These are phyloP conservation scores for Fusarium sp. DNA, from an alignment of 2,329 filamentous ascomycete genomes.

Conservation along the genomic window DNA sequence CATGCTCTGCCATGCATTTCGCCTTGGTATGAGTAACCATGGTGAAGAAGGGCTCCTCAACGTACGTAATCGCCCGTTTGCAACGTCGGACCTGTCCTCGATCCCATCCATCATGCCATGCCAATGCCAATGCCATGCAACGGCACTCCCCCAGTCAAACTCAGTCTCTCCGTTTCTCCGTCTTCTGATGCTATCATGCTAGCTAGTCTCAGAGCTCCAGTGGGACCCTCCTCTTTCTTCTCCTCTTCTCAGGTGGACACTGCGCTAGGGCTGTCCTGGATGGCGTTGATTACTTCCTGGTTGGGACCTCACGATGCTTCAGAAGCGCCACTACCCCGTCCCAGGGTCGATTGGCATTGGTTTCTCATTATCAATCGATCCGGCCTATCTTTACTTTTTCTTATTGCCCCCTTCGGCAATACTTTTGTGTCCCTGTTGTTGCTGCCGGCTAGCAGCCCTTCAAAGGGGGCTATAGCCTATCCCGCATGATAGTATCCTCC, in stretches of 20 bases:
- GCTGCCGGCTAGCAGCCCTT: constrained; percentile 10
- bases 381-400: constrained; percentile 29
- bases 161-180: constrained; percentile 35
- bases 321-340: constrained; percentile 25
- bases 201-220: constrained; percentile 30
- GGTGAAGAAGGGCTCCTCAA: constrained; percentile 21
- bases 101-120: constrained; percentile 38
- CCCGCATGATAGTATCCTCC: constrained; percentile 12
- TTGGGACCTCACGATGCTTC: constrained; percentile 43
- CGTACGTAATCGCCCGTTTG: constrained; percentile 42
- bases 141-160: constrained; percentile 25
- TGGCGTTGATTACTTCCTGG: constrained; percentile 29
- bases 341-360: constrained; percentile 14
- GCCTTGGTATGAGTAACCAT: constrained; percentile 28
- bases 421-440: constrained; percentile 10
- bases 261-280: constrained; percentile 18
- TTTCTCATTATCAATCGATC: constrained; percentile 24
- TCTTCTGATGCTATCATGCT: constrained; percentile 35
- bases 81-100: constrained; percentile 27
- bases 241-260: constrained; percentile 7
- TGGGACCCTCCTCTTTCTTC: constrained; percentile 23
- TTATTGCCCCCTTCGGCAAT: constrained; percentile 18
- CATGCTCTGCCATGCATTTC: constrained; percentile 28
- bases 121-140: constrained; percentile 31
- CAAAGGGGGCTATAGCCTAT: constrained; percentile 16